phyloP scores from a whole-genome alignment of 2,329 filamentous ascomycete species.

The Verticillium klebahnii region DNA sequence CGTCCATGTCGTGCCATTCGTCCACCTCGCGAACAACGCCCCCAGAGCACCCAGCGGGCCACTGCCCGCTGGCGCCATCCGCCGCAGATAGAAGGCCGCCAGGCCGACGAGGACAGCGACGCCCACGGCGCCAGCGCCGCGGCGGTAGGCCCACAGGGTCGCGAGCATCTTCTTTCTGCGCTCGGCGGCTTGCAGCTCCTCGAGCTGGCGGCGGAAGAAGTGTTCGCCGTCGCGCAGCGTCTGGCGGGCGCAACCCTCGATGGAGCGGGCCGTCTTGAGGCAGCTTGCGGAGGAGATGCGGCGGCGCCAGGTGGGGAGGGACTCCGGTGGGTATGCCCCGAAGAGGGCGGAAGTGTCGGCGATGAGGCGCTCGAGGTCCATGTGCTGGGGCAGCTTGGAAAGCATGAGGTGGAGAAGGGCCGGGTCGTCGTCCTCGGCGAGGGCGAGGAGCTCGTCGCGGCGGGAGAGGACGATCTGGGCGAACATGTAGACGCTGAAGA shows the following conservation, averaged over 20 bases:
- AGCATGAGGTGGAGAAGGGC: conserved; percentile 90
- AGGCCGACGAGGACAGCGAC: conserved; percentile 63
- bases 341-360: conserved; percentile 60
- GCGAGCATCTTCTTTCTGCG: conserved; percentile 43
- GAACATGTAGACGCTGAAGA: conserved; percentile 87
- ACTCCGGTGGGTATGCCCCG: conserved; percentile 64
- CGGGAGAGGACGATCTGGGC: conserved; percentile 80
- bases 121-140: conserved; percentile 56
- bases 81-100: conserved; percentile 64
- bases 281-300: conserved; percentile 71
- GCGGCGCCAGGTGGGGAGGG: conserved; percentile 62
- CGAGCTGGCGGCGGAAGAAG: conserved; percentile 67
- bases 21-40: conserved; percentile 12
- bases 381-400: conserved; percentile 76
- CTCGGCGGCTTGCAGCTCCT: conserved; percentile 66
- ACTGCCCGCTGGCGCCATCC: conserved; percentile 24
- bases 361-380: conserved; percentile 78
- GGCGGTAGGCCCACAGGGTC: conserved; percentile 59
- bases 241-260: conserved; percentile 45
- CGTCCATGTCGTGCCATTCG: conserved; percentile 8
- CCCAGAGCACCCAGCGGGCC: conserved; percentile 11
- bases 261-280: conserved; percentile 71
- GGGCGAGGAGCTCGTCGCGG: conserved; percentile 76
- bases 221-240: conserved; percentile 60
- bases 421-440: conserved; percentile 78